Base-by-base conservation (phyloP, 2,329 filamentous ascomycete species). In the Aspergillus calidoustus region DNA sequence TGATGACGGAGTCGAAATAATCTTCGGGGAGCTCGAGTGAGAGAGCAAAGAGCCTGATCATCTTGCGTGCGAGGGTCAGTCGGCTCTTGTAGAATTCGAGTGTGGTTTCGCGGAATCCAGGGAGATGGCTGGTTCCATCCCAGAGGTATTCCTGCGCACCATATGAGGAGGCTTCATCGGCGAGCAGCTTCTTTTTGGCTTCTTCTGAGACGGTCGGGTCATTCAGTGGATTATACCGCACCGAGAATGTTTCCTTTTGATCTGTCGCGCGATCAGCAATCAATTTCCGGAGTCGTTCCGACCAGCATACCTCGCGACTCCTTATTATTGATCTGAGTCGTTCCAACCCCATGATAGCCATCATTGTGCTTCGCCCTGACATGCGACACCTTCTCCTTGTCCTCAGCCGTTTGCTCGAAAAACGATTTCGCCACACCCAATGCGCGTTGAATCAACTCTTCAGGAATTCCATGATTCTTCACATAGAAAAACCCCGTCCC, bases 401-500 rank as follows among this genome's bases (percentile, higher is more conserved):
- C 67, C 8, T 78, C 77, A 0, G 69, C 62, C 0, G 81, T 72
- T 62, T 85, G 83, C 5, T 72, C 76, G 72, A 86, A 86, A 68
- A 86, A 86, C 3, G 28, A 34, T 30, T 71, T 56, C 1, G 68
- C 69, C 41, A 63, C 64, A 1, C 52, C 31, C 8, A 70, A 51
- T 7, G 71, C 68, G 5, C 46, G 48, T 17, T 66, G 49, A 25
- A 71, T 68, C 0, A 70, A 46, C 0, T 71, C 67, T 1, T 73
- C 46, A 0, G 77, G 61, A 25, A 85, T 79, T 3, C 82, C 80
- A 61, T 85, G 83, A 60, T 84, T 82, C 62, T 75, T 76, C 61
- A 86, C 76, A 72, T 86, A 86, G 72, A 86, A 86, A 74, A 86
- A 86, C 3, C 84, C 84, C 0, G 76, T 84, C 43, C 79, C 82